Conservation (phyloP, 179 eudicot species). For the Heliamphora pulchella region DNA sequence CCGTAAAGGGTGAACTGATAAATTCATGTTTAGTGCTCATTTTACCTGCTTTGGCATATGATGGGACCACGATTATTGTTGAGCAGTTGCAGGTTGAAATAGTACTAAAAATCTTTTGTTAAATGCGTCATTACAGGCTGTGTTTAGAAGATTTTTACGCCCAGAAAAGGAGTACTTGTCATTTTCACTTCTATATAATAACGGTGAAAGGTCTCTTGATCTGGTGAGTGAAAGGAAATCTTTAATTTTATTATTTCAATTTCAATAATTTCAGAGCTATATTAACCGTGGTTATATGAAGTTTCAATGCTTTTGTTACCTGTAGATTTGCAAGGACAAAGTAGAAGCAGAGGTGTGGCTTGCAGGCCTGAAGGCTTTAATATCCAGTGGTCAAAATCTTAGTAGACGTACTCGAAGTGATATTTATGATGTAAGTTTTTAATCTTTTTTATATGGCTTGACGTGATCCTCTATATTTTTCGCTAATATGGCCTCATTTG, state of each 20-base stretch:
- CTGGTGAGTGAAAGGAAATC: conserved; percentile 44
- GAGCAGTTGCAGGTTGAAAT: neutral
- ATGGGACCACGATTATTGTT: neutral
- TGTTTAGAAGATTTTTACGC: conserved; percentile 67
- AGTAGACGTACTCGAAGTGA: conserved; percentile 57
- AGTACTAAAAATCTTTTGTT: neutral
- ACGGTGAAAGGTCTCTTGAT: conserved; percentile 92
- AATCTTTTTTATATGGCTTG: neutral
- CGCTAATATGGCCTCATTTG: neutral
- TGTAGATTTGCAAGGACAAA: conserved; percentile 81
- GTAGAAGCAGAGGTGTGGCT: conserved; percentile 82
- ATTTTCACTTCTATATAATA: conserved; percentile 77
- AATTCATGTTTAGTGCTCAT: neutral
- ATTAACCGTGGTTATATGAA: neutral
- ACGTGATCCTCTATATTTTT: neutral
- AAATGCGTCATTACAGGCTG: conserved; percentile 44
- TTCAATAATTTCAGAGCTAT: neutral
- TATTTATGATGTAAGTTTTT: conserved; percentile 51
- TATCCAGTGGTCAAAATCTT: conserved; percentile 35
- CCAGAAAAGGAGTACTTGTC: conserved; percentile 94
- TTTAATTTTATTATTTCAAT: neutral
- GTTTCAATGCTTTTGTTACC: neutral
- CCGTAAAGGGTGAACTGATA: conserved; percentile 10
- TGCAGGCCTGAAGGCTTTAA: conserved; percentile 57
- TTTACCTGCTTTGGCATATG: conserved; percentile 4